Conservation (phyloP, 257 asterid species). For the Pogostemon cablin region DNA sequence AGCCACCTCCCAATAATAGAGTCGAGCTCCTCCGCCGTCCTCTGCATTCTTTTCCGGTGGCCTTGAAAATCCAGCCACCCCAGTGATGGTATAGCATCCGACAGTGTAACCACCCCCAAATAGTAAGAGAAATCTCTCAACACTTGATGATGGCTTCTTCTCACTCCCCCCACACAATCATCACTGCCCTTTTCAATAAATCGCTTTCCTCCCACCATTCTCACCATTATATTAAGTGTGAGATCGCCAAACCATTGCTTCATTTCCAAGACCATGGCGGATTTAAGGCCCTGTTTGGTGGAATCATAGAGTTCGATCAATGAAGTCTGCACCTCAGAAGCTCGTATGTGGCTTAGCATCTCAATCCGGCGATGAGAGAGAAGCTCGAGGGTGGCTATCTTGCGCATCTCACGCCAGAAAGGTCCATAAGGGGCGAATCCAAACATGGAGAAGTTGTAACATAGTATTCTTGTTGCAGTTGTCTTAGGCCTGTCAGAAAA, state of each 20-base stretch:
- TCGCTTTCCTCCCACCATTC: constrained; percentile 36
- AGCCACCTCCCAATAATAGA: not conserved
- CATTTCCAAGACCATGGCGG: constrained; percentile 23
- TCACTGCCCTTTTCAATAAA: not conserved
- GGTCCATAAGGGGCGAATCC: constrained; percentile 35
- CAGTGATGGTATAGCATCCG: constrained; percentile 32
- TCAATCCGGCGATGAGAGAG: constrained; percentile 32
- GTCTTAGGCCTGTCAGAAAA: constrained; percentile 33
- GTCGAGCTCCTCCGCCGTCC: constrained; percentile 28
- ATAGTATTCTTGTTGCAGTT: constrained; percentile 19
- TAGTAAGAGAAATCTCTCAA: constrained; percentile 17
- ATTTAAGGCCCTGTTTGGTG: not conserved
- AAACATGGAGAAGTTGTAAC: constrained; percentile 36
- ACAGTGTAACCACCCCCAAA: constrained; percentile 31
- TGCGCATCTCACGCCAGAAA: constrained; percentile 43
- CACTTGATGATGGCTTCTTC: constrained; percentile 6
- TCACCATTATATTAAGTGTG: constrained; percentile 24
- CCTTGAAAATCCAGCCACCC: constrained; percentile 37
- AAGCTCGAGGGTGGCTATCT: constrained; percentile 39
- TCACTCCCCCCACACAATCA: not conserved
- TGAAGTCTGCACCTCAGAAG: constrained; percentile 21
- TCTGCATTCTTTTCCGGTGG: constrained; percentile 27
- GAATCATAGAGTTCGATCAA: not conserved
- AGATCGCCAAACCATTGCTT: constrained; percentile 37
- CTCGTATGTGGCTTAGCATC: constrained; percentile 16